These are phyloP conservation scores for Henckelia pumila DNA, from an alignment of 257 asterid species.

Conservation along the genomic window DNA sequence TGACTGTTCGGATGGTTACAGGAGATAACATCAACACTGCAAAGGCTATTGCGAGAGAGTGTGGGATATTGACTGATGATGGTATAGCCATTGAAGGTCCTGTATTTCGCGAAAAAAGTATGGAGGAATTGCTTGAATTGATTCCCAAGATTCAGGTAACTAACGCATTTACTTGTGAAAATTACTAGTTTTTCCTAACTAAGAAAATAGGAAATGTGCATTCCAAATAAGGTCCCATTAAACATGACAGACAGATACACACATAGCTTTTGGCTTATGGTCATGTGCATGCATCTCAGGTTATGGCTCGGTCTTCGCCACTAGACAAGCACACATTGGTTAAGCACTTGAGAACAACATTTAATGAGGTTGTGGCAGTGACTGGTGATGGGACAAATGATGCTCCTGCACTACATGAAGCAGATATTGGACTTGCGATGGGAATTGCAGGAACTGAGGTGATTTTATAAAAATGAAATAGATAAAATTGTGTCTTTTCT, in stretches of 20 bases:
- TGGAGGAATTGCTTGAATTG: slow-evolving; percentile 62
- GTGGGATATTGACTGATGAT: slow-evolving; percentile 87
- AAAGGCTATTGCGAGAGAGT: slow-evolving; percentile 85
- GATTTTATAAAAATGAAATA: slow-evolving; percentile 2
- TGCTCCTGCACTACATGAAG: slow-evolving; percentile 99
- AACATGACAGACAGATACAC: neutral
- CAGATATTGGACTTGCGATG: slow-evolving; percentile 97
- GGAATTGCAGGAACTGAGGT: slow-evolving; percentile 99
- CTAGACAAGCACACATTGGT: slow-evolving; percentile 87
- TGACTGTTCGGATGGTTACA: slow-evolving; percentile 85
- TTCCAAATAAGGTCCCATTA: neutral
- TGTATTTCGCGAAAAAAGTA: slow-evolving; percentile 71
- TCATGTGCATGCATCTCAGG: slow-evolving; percentile 34
- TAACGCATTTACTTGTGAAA: neutral
- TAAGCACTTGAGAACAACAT: slow-evolving; percentile 78
- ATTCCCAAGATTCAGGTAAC: slow-evolving; percentile 87
- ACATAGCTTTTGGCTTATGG: slow-evolving; percentile 1
- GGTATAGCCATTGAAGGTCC: slow-evolving; percentile 95
- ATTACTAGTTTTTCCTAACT: neutral
- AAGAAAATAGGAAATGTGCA: neutral
- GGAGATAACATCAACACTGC: slow-evolving; percentile 93
- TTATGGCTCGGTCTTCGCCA: slow-evolving; percentile 98
- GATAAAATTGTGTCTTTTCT: neutral
- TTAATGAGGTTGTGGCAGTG: slow-evolving; percentile 91
- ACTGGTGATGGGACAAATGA: slow-evolving; percentile 98